Evolutionary conservation across 257 asterid genomes (phyloP).

Genomic region (Lithospermum erythrorhizon): DNA sequence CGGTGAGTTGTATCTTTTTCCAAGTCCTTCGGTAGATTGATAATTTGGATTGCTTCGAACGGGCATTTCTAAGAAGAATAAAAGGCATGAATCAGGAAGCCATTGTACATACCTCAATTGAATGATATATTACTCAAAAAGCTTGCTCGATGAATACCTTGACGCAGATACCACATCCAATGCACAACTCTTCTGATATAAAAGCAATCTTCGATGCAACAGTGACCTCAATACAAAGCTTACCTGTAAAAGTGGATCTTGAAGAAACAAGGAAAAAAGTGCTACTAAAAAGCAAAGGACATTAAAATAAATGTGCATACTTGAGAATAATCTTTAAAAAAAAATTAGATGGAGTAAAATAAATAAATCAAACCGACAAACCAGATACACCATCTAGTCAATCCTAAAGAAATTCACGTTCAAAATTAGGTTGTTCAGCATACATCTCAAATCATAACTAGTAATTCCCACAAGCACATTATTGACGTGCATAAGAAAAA

Average conservation of each 20-base stretch:
- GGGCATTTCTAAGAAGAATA: conserved; percentile 68
- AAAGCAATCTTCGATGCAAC: conserved; percentile 70
- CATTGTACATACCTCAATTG: neutral
- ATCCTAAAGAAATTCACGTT: neutral
- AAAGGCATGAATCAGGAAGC: conserved; percentile 7
- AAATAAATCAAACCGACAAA: neutral
- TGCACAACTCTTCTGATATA: conserved; percentile 95
- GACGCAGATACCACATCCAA: conserved; percentile 97
- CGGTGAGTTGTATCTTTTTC: conserved; percentile 97
- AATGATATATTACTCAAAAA: neutral
- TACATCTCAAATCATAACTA: too few species aligned
- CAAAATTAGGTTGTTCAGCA: neutral
- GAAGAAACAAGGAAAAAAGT: neutral
- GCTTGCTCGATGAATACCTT: conserved; percentile 42
- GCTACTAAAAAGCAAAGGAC: neutral
- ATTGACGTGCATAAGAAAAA: too few species aligned
- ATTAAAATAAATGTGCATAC: neutral
- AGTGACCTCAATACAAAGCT: conserved; percentile 86
- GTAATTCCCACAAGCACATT: neutral
- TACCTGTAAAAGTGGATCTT: conserved; percentile 31
- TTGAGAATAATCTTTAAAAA: too few species aligned
- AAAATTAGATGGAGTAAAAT: too few species aligned
- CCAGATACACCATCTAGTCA: neutral
- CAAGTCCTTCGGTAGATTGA: conserved; percentile 89
- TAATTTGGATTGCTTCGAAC: conserved; percentile 91